phyloP scores from a whole-genome alignment of 148 eudicot species.

The Fagopyrum esculentum region DNA sequence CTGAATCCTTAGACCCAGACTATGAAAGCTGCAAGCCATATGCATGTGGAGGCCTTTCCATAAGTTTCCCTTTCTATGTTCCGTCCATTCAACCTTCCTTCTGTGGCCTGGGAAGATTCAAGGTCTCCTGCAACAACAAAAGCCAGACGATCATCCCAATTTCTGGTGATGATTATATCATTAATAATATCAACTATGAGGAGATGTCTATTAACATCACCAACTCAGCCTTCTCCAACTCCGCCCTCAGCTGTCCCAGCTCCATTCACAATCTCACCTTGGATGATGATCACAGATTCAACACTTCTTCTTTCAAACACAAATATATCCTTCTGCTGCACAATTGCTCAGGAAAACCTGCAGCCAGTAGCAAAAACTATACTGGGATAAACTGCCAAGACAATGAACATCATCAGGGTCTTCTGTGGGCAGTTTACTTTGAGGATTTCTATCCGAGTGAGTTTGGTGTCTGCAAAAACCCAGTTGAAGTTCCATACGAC shows the following conservation, averaged over 20 bases:
- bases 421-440: background rate
- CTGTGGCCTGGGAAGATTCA: constrained; percentile 11
- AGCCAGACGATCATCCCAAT: constrained; percentile 4
- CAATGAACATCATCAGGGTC: too few species aligned
- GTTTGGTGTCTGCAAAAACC: background rate
- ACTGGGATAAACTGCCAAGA: background rate
- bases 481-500: background rate
- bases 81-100: background rate
- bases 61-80: constrained; percentile 16
- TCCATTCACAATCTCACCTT: constrained; percentile 14
- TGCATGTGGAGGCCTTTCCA: constrained; percentile 9
- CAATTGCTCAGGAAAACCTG: background rate
- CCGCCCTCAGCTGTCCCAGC: background rate
- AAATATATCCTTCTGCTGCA: background rate
- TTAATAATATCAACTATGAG: background rate
- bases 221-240: constrained; percentile 15
- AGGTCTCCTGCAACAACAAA: background rate
- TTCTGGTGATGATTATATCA: constrained; percentile 5
- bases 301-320: background rate
- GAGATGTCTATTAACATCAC: constrained; percentile 1
- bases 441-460: background rate
- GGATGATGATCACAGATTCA: background rate
- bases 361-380: background rate
- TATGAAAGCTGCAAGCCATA: constrained; percentile 10
- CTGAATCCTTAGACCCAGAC: background rate